phyloP scores from a whole-genome alignment of 805 yeast species.

The Priceomyces fermenticarens region DNA sequence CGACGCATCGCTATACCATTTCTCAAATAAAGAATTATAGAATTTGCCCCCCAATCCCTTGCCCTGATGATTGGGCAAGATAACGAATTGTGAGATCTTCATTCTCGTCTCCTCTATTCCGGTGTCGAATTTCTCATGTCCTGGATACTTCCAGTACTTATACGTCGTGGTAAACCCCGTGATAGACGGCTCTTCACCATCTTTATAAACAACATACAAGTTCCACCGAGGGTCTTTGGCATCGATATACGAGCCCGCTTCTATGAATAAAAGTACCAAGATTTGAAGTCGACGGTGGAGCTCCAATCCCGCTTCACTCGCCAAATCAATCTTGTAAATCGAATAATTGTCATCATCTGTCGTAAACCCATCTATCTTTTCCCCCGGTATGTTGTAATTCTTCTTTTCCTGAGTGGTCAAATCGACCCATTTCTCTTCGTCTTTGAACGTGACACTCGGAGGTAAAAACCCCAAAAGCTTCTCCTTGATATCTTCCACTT shows the following conservation, averaged over 20 bases:
- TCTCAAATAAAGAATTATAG: constrained; percentile 52
- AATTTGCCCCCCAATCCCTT: constrained; percentile 66
- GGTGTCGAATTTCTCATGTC: constrained; percentile 49
- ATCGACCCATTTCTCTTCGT: constrained; percentile 68
- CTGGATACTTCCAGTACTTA: constrained; percentile 74
- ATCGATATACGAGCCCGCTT: constrained; percentile 91
- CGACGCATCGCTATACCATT: constrained; percentile 51
- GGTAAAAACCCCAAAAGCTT: constrained; percentile 62
- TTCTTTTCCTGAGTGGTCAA: constrained; percentile 47
- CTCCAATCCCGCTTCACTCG: constrained; percentile 41
- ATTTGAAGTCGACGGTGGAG: constrained; percentile 73
- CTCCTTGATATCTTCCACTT: constrained; percentile 56
- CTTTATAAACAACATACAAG: constrained; percentile 51
- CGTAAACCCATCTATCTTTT: constrained; percentile 24
- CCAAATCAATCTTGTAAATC: constrained; percentile 50
- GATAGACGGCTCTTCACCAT: constrained; percentile 38
- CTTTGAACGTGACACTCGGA: constrained; percentile 53
- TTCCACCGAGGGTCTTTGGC: constrained; percentile 77
- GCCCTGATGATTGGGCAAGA: constrained; percentile 82
- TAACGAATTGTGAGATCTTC: constrained; percentile 83
- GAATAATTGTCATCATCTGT: constrained; percentile 41
- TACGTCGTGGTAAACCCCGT: constrained; percentile 84
- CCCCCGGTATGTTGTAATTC: constrained; percentile 42
- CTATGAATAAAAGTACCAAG: constrained; percentile 80
- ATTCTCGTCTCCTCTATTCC: constrained; percentile 45